Conservation (phyloP, 2,329 filamentous ascomycete species). For the Diaporthe ilicicola region DNA sequence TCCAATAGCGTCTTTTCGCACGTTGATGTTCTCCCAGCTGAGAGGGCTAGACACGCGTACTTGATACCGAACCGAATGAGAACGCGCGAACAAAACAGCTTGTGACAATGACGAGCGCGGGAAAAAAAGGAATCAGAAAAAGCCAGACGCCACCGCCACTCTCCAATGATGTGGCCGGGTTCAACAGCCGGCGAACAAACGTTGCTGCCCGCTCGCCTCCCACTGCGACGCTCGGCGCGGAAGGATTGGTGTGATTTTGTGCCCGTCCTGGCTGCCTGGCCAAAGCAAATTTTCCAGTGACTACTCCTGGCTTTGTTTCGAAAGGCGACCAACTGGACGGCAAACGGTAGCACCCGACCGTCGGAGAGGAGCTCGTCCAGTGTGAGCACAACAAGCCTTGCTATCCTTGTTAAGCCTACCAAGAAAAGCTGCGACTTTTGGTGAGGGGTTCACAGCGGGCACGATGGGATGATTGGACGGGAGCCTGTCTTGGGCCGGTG, state of each 20-base stretch:
- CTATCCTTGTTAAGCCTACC: background rate
- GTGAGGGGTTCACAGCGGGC: constrained; percentile 7
- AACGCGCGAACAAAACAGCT: background rate
- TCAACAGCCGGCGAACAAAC: constrained; percentile 23
- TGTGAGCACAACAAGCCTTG: background rate
- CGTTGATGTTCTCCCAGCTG: background rate
- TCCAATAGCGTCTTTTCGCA: background rate
- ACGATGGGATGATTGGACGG: constrained; percentile 16
- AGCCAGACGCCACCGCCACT: background rate
- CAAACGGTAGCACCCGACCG: constrained; percentile 18
- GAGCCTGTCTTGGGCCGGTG: constrained; percentile 4
- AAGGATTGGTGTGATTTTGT: constrained; percentile 14
- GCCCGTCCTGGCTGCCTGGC: background rate
- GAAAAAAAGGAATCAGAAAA: no score
- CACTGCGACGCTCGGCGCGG: constrained; percentile 14
- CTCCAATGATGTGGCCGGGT: constrained; percentile 7
- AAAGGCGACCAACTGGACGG: constrained; percentile 22
- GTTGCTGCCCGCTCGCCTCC: constrained; percentile 3
- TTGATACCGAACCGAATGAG: background rate
- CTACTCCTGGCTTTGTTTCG: constrained; percentile 16
- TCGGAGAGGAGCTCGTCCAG: background rate
- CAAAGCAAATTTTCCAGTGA: background rate
- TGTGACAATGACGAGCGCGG: background rate
- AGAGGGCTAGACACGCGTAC: constrained; percentile 2
- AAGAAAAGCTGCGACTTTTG: constrained; percentile 14